Conservation (phyloP, 106 monocot genomes). For the Triglochin maritima region DNA sequence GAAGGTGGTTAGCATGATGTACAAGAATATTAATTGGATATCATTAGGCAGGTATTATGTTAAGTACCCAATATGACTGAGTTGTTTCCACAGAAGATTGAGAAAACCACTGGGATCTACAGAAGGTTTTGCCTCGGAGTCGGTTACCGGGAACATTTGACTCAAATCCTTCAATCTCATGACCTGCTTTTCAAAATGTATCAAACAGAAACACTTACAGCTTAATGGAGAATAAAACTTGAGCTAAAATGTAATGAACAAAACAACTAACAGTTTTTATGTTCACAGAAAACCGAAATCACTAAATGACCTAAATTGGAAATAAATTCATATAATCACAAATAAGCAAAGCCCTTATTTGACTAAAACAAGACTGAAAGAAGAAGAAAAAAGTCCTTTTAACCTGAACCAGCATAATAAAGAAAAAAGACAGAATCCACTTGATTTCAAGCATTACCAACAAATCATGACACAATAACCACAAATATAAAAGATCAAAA, state of each 20-base stretch:
- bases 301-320: background rate
- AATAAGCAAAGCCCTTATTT: background rate
- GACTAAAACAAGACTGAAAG: too few species aligned
- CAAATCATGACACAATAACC: too few species aligned
- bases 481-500: too few species aligned
- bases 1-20: too few species aligned
- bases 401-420: too few species aligned
- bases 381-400: too few species aligned
- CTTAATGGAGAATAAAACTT: too few species aligned
- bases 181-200: constrained; percentile 24
- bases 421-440: too few species aligned
- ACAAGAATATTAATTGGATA: background rate
- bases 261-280: too few species aligned
- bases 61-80: constrained; percentile 76
- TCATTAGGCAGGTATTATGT: background rate
- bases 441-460: too few species aligned
- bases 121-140: constrained; percentile 37
- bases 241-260: too few species aligned
- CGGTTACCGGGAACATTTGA: constrained; percentile 62
- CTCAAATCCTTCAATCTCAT: constrained; percentile 49
- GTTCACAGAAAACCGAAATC: background rate
- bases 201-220: too few species aligned
- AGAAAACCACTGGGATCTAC: constrained; percentile 44
- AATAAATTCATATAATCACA: background rate
- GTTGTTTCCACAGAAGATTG: constrained; percentile 82